A percentile compares a stretch with the other conserved stretches of the same genome.
phyloP scores from a whole-genome alignment of 129 eudicot species.

The Logfia minima region DNA sequence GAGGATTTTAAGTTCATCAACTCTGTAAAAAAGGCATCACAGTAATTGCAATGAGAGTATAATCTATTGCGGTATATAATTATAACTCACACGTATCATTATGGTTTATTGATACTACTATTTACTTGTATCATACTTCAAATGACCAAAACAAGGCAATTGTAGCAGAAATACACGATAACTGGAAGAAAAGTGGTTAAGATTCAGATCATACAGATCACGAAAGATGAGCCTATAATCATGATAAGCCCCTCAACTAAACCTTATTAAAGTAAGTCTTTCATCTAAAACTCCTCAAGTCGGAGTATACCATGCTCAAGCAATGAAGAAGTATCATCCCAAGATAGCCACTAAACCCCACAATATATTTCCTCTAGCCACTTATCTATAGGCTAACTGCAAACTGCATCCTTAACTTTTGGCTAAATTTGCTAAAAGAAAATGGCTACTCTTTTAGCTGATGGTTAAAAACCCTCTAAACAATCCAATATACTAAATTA shows the following conservation, averaged over 20 bases:
- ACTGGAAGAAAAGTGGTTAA: slow-evolving; percentile 1
- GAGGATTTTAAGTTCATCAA: slow-evolving; percentile 71
- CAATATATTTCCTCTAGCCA: not conserved
- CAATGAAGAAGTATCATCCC: not conserved
- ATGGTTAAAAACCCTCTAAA: not conserved
- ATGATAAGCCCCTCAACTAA: not conserved
- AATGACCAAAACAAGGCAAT: not conserved
- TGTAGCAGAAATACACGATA: not conserved
- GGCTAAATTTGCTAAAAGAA: not conserved
- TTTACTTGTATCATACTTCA: slow-evolving; percentile 5
- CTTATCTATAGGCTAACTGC: not conserved
- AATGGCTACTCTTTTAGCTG: not conserved
- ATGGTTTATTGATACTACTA: not conserved
- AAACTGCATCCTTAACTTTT: not conserved
- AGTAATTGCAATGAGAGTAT: slow-evolving; percentile 5
- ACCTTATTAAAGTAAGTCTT: not conserved
- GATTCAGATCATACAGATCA: not conserved
- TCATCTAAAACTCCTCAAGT: not conserved
- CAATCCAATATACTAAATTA: not conserved
- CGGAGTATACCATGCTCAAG: not conserved
- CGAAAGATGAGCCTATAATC: not conserved
- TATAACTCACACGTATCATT: not conserved
- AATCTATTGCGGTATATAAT: not conserved
- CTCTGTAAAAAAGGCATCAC: slow-evolving; percentile 31
- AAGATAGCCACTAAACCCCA: not conserved